Percentiles rank a stretch among this genome's conserved stretches.
Evolutionary conservation across 2,329 filamentous ascomycete genomes (phyloP).

Genomic region (Monosporascus sp.): DNA sequence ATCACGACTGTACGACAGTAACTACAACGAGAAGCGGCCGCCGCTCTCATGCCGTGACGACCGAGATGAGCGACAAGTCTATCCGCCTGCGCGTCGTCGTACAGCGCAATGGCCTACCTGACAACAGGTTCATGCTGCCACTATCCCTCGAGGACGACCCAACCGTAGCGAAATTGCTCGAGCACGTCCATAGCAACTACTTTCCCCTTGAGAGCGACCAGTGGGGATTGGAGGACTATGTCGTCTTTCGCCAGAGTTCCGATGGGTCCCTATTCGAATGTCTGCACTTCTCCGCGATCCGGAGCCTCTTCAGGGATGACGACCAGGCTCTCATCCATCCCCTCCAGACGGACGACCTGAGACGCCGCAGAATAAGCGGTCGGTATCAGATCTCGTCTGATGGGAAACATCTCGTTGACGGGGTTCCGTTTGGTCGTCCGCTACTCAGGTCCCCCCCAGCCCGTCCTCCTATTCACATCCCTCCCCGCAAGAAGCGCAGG

Average conservation of each 20-base stretch:
- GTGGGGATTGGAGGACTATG: constrained; percentile 89
- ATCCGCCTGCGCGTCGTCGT: constrained; percentile 73
- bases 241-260: constrained; percentile 61
- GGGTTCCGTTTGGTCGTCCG: constrained; percentile 74
- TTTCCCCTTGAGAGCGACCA: constrained; percentile 74
- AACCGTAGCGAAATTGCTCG: constrained; percentile 71
- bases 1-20: no score
- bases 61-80: constrained; percentile 26
- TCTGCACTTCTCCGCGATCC: constrained; percentile 73
- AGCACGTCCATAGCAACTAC: constrained; percentile 66
- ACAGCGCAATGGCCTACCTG: constrained; percentile 67
- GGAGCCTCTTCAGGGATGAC: constrained; percentile 68
- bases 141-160: constrained; percentile 51
- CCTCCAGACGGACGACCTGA: constrained; percentile 68
- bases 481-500: constrained; percentile 64
- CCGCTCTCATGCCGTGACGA: no score
- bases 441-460: constrained; percentile 53
- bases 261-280: constrained; percentile 70
- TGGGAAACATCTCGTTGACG: constrained; percentile 79
- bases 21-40: no score
- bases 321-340: constrained; percentile 80
- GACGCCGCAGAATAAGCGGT: constrained; percentile 66
- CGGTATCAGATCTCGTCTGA: constrained; percentile 74
- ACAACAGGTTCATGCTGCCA: constrained; percentile 67
- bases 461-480: constrained; percentile 65